phyloP scores from a whole-genome alignment of 495 filamentous ascomycete genomes.

The Lepraria neglecta region DNA sequence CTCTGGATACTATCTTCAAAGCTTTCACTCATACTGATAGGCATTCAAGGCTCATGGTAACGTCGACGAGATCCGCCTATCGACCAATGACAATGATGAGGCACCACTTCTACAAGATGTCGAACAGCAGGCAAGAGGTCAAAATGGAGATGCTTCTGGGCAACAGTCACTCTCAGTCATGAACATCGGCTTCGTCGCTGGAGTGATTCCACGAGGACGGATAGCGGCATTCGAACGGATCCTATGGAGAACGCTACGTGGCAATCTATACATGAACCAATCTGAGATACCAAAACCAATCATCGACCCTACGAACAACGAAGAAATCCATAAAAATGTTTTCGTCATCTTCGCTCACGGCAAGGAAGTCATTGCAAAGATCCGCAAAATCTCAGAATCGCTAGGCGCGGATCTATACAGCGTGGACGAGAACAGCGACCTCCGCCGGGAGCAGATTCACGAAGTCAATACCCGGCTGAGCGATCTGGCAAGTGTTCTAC shows the following conservation, averaged over 20 bases:
- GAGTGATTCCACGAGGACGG: slow-evolving; percentile 87
- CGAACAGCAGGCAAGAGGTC: slow-evolving; percentile 61
- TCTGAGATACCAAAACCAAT: slow-evolving; percentile 95
- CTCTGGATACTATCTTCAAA: slow-evolving; percentile 5
- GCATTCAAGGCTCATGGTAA: slow-evolving; percentile 69
- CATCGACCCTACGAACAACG: slow-evolving; percentile 84
- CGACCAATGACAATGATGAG: slow-evolving; percentile 72
- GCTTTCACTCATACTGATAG: slow-evolving; percentile 24
- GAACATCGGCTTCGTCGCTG: slow-evolving; percentile 99
- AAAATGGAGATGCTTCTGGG: slow-evolving; percentile 64
- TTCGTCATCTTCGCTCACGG: slow-evolving; percentile 99
- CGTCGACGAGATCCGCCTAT: slow-evolving; percentile 91
- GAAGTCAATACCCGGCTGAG: slow-evolving; percentile 89
- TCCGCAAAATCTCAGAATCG: slow-evolving; percentile 96
- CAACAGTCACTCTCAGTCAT: slow-evolving; percentile 86
- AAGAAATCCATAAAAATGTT: slow-evolving; percentile 90
- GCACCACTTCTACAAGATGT: slow-evolving; percentile 77
- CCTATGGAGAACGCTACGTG: slow-evolving; percentile 90
- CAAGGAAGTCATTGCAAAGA: slow-evolving; percentile 96
- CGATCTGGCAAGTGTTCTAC: slow-evolving; percentile 83
- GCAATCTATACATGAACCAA: slow-evolving; percentile 99
- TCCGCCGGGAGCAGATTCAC: slow-evolving; percentile 88
- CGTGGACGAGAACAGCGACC: slow-evolving; percentile 93
- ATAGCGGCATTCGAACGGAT: slow-evolving; percentile 96
- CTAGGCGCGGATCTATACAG: slow-evolving; percentile 91